Evolutionary conservation across 352 stramenopile genomes (phyloP), one percentile per base, ranked within the genome.

Genomic region (Phytophthora tentaculata): DNA sequence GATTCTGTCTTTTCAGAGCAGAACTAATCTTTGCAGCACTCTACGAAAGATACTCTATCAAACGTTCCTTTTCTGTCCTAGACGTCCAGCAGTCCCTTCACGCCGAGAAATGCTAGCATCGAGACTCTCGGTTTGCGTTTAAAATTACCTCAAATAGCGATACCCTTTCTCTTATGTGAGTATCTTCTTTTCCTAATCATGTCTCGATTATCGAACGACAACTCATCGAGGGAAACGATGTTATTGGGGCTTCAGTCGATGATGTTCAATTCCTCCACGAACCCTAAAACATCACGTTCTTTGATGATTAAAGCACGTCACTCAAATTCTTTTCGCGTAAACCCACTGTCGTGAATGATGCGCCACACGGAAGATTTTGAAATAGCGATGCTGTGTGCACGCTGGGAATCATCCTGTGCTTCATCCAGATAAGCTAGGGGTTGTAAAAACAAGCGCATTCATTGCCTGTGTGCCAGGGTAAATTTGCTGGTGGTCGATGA

Each of bases 131-230:
- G 39, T 10, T 45, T 45, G 39, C 39, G n/a, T 5, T 39, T 4
- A 39, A 45, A 45, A 20, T 45, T 10, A 9, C 39, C 39, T 3
- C 39, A 2, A 45, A 8, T 45, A 22, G 39, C 39, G 4, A 45
- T 20, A 8, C 39, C 8, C 28, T 8, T 8, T 14, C 39, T 14
- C 14, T 9, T 6, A 20, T 22, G 39, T 20, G 16, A 5, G 17
- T 45, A 45, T 20, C 39, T 14, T 45, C 39, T n/a, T 14, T 45
- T 22, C 39, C 39, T 45, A 45, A 45, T 45, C 39, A 45, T 45
- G 5, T 14, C 39, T 20, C 16, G 39, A 20, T 45, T 45, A 45
- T 45, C 39, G 17, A 45, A 45, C 14, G 39, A 45, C 20, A 39
- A 3, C 32, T 39, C 32, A 39, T 39, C 13, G 32, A 39, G 32